phyloP scores from a whole-genome alignment of 2,329 filamentous ascomycete species.

The Cytospora schulzeri region DNA sequence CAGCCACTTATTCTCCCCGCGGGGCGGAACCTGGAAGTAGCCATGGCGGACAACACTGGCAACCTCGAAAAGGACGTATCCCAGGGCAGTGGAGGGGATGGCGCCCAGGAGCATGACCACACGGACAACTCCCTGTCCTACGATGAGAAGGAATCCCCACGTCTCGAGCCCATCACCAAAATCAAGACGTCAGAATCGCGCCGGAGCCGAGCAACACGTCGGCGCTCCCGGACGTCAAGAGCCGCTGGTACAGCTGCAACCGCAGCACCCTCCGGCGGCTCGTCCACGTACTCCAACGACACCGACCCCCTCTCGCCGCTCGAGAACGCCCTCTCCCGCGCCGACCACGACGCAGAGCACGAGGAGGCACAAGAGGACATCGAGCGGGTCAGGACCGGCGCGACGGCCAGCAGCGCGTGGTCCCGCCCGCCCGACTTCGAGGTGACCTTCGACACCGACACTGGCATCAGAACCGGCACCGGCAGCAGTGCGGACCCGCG shows the following conservation, averaged over 20 bases:
- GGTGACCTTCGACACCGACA: constrained; percentile 63
- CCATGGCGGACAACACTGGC: constrained; percentile 4
- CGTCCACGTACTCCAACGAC: constrained; percentile 19
- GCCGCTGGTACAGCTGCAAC: not conserved
- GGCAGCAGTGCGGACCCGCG: constrained; percentile 46
- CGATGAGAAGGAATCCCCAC: constrained; percentile 16
- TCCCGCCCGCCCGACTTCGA: constrained; percentile 61
- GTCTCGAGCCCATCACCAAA: not conserved
- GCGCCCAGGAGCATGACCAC: constrained; percentile 4
- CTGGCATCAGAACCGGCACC: constrained; percentile 39
- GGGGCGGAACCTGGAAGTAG: not conserved
- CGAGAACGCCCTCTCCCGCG: constrained; percentile 19
- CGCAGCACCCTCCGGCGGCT: constrained; percentile 5
- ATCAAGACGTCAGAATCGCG: not conserved
- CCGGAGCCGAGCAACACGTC: constrained; percentile 5
- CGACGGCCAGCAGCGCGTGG: constrained; percentile 38
- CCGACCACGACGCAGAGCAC: constrained; percentile 13
- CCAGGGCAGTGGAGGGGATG: not conserved
- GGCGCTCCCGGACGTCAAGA: constrained; percentile 2
- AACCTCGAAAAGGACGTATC: constrained; percentile 10
- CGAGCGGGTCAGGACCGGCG: constrained; percentile 40
- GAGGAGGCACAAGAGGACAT: constrained; percentile 37
- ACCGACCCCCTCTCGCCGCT: constrained; percentile 26
- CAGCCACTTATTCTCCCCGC: not conserved
- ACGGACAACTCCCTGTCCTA: constrained; percentile 14